A percentile compares a stretch with the other conserved stretches of the same genome.
phyloP scores from a whole-genome alignment of 495 filamentous ascomycete species.

The Clavariopsis aquatica region DNA sequence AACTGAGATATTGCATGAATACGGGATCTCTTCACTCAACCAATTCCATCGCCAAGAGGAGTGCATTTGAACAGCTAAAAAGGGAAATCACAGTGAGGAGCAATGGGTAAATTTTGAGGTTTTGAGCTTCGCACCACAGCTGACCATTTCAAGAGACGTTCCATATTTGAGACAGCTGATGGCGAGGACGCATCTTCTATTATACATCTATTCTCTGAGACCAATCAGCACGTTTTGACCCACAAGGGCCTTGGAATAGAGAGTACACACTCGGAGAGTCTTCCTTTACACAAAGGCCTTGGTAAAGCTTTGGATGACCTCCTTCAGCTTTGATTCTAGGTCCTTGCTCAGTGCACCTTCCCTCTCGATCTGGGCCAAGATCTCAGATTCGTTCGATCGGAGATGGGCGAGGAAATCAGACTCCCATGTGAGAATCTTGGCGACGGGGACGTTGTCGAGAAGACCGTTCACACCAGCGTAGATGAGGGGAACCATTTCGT shows the following conservation, averaged over 20 bases:
- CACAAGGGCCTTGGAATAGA: slow-evolving; percentile 32
- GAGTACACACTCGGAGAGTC: slow-evolving; percentile 32
- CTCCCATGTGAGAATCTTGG: slow-evolving; percentile 88
- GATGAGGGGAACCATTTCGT: slow-evolving; percentile 99
- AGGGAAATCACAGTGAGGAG: slow-evolving; percentile 9
- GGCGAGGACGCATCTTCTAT: slow-evolving; percentile 39
- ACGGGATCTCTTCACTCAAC: not conserved
- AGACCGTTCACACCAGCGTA: slow-evolving; percentile 98
- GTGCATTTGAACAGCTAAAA: slow-evolving; percentile 21
- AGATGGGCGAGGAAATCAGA: slow-evolving; percentile 89
- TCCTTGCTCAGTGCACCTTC: slow-evolving; percentile 97
- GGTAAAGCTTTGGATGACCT: slow-evolving; percentile 78
- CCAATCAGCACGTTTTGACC: slow-evolving; percentile 38
- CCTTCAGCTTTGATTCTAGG: slow-evolving; percentile 81
- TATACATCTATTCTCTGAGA: slow-evolving; percentile 39
- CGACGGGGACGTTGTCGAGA: slow-evolving; percentile 83
- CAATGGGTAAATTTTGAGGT: slow-evolving; percentile 13
- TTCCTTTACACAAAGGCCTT: slow-evolving; percentile 71
- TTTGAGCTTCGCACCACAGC: slow-evolving; percentile 18
- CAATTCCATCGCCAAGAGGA: not conserved
- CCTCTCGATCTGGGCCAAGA: slow-evolving; percentile 86
- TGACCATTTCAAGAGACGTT: slow-evolving; percentile 24
- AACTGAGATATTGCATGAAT: not conserved
- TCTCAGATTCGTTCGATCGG: slow-evolving; percentile 81
- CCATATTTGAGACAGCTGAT: slow-evolving; percentile 42